Conservation (phyloP, 768 basidiomycete genomes). For the Auricularia sp. region DNA sequence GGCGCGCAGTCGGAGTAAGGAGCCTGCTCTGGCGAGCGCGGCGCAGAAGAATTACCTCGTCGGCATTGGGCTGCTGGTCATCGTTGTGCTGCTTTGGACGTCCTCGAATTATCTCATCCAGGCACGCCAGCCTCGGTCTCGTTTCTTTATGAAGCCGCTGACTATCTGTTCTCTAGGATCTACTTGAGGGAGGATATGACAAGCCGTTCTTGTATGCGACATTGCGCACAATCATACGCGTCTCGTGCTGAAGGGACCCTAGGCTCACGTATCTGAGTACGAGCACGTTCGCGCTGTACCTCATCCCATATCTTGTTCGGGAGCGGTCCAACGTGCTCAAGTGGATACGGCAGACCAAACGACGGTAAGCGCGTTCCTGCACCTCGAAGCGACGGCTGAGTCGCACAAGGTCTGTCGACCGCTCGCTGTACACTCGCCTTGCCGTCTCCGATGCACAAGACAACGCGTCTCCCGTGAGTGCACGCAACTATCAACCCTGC, state of each 20-base stretch:
- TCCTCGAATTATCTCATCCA: slow-evolving; percentile 79
- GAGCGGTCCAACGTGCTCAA: slow-evolving; percentile 6
- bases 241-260: background rate
- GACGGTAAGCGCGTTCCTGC: background rate
- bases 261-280: slow-evolving; percentile 90
- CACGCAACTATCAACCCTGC: background rate
- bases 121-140: slow-evolving; percentile 25
- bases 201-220: slow-evolving; percentile 76
- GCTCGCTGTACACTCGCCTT: background rate
- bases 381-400: background rate
- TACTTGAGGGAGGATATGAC: slow-evolving; percentile 60
- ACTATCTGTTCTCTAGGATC: slow-evolving; percentile 18
- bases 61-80: slow-evolving; percentile 59
- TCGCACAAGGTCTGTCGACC: background rate
- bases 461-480: background rate
- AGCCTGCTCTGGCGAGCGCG: background rate
- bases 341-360: slow-evolving; percentile 8
- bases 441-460: background rate
- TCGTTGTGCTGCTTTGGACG: slow-evolving; percentile 85
- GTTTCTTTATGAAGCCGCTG: background rate
- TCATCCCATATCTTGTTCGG: slow-evolving; percentile 48
- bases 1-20: background rate
- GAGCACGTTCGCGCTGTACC: slow-evolving; percentile 76
- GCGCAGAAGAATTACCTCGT: slow-evolving; percentile 28
- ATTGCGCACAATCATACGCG: slow-evolving; percentile 1